Conservation (phyloP, 2,329 filamentous ascomycete genomes). For the Pleoardoris graminearum region DNA sequence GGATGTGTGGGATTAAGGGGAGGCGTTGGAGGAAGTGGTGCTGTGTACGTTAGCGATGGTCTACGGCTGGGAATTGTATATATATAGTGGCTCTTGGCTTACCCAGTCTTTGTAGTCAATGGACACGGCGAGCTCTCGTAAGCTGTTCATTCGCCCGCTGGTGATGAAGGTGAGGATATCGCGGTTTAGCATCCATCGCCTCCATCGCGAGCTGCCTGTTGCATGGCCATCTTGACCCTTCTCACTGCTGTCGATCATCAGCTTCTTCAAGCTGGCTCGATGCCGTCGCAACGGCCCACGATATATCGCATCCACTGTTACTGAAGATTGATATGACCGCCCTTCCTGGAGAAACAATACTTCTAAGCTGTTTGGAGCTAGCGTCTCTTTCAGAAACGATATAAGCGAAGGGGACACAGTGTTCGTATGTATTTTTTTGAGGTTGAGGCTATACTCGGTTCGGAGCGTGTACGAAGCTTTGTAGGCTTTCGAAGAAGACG, state of each 20-base stretch:
- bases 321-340: slow-evolving; percentile 57
- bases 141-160: slow-evolving; percentile 71
- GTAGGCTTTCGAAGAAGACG: slow-evolving; percentile 42
- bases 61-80: too few relatives aligned
- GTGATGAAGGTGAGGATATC: slow-evolving; percentile 74
- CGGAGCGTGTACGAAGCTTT: slow-evolving; percentile 46
- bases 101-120: slow-evolving; percentile 81
- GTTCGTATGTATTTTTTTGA: slow-evolving; percentile 78
- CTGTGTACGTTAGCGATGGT: slow-evolving; percentile 47
- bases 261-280: slow-evolving; percentile 68
- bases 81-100: too few relatives aligned
- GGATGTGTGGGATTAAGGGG: slow-evolving; percentile 69
- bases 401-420: slow-evolving; percentile 70
- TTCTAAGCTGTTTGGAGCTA: slow-evolving; percentile 79
- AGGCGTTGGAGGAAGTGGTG: slow-evolving; percentile 78
- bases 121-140: slow-evolving; percentile 72
- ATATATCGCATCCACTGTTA: slow-evolving; percentile 72
- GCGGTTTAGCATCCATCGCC: slow-evolving; percentile 70
- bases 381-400: slow-evolving; percentile 73
- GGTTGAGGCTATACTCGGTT: slow-evolving; percentile 55
- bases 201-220: slow-evolving; percentile 55
- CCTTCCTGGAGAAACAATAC: slow-evolving; percentile 76
- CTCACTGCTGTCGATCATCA: slow-evolving; percentile 73
- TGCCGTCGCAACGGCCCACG: slow-evolving; percentile 71
- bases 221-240: slow-evolving; percentile 51